These are phyloP conservation scores for Clarireedia monteithiana DNA, from an alignment of 2,329 filamentous ascomycete species.

Conservation along the genomic window DNA sequence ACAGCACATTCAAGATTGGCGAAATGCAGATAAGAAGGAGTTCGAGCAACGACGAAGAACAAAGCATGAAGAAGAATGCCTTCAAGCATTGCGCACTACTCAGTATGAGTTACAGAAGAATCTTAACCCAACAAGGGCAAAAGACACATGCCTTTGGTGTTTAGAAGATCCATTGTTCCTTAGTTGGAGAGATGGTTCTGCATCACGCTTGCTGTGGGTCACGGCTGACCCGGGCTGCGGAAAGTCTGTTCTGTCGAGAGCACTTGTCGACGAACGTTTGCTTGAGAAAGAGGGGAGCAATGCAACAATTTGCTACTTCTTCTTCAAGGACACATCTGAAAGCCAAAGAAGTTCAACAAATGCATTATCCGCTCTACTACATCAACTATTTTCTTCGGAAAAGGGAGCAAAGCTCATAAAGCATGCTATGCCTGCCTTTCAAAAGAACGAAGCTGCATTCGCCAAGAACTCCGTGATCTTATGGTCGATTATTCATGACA, in stretches of 20 bases:
- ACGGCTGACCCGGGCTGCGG: conserved; percentile 6
- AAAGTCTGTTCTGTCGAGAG: conserved; percentile 7
- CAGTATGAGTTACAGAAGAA: conserved; percentile 2
- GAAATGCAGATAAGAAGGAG: not conserved
- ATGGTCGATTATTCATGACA: not conserved
- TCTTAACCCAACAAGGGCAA: not conserved
- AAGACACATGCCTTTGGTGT: conserved; percentile 1
- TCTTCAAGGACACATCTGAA: conserved; percentile 5
- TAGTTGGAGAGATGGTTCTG: not conserved
- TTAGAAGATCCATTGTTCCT: not conserved
- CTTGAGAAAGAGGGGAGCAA: not conserved
- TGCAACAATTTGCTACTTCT: conserved; percentile 6
- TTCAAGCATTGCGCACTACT: not conserved
- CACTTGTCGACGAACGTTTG: conserved; percentile 2
- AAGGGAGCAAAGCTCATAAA: not conserved
- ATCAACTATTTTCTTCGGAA: conserved; percentile 4
- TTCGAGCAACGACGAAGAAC: not conserved
- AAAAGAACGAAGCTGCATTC: not conserved
- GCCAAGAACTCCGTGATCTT: not conserved
- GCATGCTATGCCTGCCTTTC: not conserved
- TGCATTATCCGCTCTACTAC: conserved; percentile 4
- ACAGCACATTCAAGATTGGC: not conserved
- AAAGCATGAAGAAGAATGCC: not conserved
- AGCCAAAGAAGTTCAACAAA: not conserved
- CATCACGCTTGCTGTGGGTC: conserved; percentile 2